These are phyloP conservation scores for Sarocladium kiliense DNA, from an alignment of 2,329 filamentous ascomycete species.

Conservation along the genomic window DNA sequence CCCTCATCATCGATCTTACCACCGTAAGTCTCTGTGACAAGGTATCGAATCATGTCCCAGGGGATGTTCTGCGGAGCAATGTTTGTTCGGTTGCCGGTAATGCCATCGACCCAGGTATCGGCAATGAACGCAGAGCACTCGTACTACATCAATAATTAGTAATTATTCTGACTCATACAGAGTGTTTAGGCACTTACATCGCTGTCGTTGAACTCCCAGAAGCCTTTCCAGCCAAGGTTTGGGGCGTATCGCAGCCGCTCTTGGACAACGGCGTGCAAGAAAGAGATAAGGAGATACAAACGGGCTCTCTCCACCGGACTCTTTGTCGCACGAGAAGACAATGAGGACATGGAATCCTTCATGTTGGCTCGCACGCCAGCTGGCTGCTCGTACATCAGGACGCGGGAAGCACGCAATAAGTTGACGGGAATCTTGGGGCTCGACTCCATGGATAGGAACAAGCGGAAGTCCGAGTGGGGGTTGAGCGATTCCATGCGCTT, in stretches of 20 bases:
- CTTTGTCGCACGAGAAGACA: conserved; percentile 71
- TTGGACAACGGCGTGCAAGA: conserved; percentile 93
- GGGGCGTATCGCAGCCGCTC: conserved; percentile 93
- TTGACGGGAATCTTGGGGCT: conserved; percentile 97
- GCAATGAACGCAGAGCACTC: conserved; percentile 96
- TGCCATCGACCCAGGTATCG: conserved; percentile 84
- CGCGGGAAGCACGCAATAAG: conserved; percentile 82
- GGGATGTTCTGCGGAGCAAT: conserved; percentile 90
- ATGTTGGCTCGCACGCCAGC: conserved; percentile 96
- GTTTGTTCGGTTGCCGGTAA: conserved; percentile 82
- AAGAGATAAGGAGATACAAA: conserved; percentile 85
- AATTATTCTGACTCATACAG: background rate
- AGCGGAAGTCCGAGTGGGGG: conserved; percentile 83
- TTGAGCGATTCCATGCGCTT: conserved; percentile 95
- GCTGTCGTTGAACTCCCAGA: conserved; percentile 99
- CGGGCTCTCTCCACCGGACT: conserved; percentile 86
- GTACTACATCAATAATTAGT: conserved; percentile 51
- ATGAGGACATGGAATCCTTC: conserved; percentile 89
- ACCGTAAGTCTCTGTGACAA: conserved; percentile 92
- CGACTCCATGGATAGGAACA: conserved; percentile 98
- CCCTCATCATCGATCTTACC: conserved; percentile 92
- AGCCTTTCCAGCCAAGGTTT: conserved; percentile 92
- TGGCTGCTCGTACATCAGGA: conserved; percentile 97
- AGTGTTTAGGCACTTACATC: conserved; percentile 64
- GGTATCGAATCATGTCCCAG: conserved; percentile 89